Base-by-base conservation (phyloP, 2,329 filamentous ascomycete species). In the Fusarium coicis region DNA sequence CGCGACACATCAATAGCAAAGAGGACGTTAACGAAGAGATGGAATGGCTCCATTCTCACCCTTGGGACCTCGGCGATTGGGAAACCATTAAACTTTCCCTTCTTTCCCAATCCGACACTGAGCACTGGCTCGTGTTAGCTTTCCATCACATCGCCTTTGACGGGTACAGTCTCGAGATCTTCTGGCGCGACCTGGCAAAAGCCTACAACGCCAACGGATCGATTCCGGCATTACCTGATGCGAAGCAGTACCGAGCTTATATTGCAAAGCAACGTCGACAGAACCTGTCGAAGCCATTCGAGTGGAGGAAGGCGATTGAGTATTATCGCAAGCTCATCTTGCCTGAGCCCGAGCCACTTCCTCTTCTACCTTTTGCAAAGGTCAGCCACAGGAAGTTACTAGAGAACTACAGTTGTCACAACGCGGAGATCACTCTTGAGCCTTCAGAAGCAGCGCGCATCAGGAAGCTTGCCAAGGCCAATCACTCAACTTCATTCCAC, bases 71-170 rank as follows among this genome's bases (percentile, higher is more conserved):
- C 4, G 26, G 26, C 2, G 18, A 47, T 7, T 58, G 62, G 53
- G 32, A 65, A 18, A 47, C 54, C 5, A 65, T 65, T 11, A 65
- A 39, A 6, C 21, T 57, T n/a, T 42, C 57, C 0, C 28, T 65
- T 11, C 43, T 65, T 10, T 52, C 55, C 32, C 44, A 52, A 10
- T 58, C 46, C 1, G 56, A 65, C 4, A 32, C 44, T 1, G 43
- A 52, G 23, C 43, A 65, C 32, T 58, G 54, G 42, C 44, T 65
- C 1, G 44, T 65, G 0, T n/a, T 65, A 23, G 55, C 53, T 1
- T 65, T 60, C 39, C 62, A 65, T 26, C 62, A 65, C 21, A 65
- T 65, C 1, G 43, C 62, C 19, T 40, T 65, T 10, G 62, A 65
- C 5, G 62, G 62, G 0, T 60, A 60, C 46, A 65, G 62, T 8